Evolutionary conservation across 305 asterid species (phyloP).

Genomic region (Fraxinus greggii): DNA sequence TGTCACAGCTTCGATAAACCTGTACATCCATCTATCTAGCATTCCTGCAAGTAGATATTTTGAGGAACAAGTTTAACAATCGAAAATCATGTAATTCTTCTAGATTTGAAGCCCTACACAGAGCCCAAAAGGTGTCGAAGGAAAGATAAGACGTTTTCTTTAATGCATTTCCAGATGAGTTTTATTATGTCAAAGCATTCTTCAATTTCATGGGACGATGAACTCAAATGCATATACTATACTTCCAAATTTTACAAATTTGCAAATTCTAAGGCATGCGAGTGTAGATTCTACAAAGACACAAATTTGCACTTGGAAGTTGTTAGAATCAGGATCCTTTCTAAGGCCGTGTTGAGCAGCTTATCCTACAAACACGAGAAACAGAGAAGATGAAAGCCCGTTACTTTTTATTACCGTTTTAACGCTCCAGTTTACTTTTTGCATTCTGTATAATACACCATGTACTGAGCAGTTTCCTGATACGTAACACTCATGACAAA

Average conservation of each 20-base stretch:
- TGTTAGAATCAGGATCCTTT: background rate
- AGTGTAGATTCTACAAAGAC: background rate
- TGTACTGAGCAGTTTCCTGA: background rate
- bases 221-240: background rate
- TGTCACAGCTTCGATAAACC: slow-evolving; percentile 62
- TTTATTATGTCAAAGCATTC: background rate
- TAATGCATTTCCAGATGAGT: background rate
- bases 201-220: background rate
- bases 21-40: slow-evolving; percentile 94
- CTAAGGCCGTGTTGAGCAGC: background rate
- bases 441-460: background rate
- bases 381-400: background rate
- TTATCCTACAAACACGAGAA: background rate
- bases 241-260: background rate
- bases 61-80: background rate
- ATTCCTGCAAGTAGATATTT: slow-evolving; percentile 52
- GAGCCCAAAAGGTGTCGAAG: background rate
- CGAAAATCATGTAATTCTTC: background rate
- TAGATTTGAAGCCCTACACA: background rate
- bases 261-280: background rate
- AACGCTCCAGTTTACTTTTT: background rate
- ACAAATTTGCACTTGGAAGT: background rate
- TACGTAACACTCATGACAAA: background rate
- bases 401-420: background rate
- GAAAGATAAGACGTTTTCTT: background rate